Base-by-base conservation (phyloP, 192 early-diverging fungal genomes). In the Linnemannia zychae region DNA sequence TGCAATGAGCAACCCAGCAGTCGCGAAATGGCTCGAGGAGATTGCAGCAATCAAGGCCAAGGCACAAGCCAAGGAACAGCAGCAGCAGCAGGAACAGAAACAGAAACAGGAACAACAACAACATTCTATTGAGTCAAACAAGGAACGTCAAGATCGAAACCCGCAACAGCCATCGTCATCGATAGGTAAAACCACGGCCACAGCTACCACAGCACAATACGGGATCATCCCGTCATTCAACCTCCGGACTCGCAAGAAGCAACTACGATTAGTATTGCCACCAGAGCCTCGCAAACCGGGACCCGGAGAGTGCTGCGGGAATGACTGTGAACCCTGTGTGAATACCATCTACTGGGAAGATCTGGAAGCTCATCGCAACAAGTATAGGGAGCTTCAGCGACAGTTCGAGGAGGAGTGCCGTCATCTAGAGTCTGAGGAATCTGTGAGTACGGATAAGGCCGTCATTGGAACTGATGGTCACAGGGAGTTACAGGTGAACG, bases 301-400 rank as follows among this genome's bases (percentile, higher is more conserved):
- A 12, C 77, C 82, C 11, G 82, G 82, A 28, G 82, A 84, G 36
- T 84, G 82, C 18, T 84, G 82, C 24, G 82, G 82, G 49, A 84
- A 84, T 40, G 82, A 84, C 48, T 84, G 82, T 44, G 73, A 75
- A n/a, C 82, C 82, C 11, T 84, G 82, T 44, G 67, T 84, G 22
- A 84, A 84, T 40, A 84, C 82, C 1, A 22, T 84, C 18, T 84
- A 84, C 49, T 78, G 72, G 71, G 47, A 78, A 15, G 82, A 84
- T 50, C n/a, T 84, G 57, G 73, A 24, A 0, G 82, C 50, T 11
- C 33, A 84, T 37, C 65, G 37, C 1, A 67, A 71, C 4, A 40
- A 13, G 15, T 77, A 75, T n/a, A 46, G 67, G 18, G n/a, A 66
- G n/a, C 18, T 84, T 31, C 9, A 75, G 52, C 16, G 6, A 4